Evolutionary conservation across 225 moss, liverwort and hornwort genomes (phyloP), one percentile per base, ranked within the genome.

Genomic region (Pseudisothecium myosuroides): DNA sequence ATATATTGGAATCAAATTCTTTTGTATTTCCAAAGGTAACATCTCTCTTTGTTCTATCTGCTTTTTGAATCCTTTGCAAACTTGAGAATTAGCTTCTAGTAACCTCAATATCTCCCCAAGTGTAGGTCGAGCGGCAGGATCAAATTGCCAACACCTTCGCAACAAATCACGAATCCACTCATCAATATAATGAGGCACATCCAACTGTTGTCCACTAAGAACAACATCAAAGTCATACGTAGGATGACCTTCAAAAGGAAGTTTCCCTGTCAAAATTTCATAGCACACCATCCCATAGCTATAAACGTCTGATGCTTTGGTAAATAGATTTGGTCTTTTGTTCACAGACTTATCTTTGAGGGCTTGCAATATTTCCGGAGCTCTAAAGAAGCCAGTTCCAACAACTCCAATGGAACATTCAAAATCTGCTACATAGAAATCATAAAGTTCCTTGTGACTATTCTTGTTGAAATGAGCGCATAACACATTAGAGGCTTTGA

Each of bases 391-490:
- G 11, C 28, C 10, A 10, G 28, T 73, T 45, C 72, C 72, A 43
- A 73, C 45, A 43, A 73, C 45, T 73, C 45, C 72, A 28, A 45
- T 73, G 0, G 72, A 73, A 10, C 45, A 73, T 10, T 73, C 72
- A 73, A 43, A 45, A 10, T 73, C 43, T 1, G 16, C 72, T 72
- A 72, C 16, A 43, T 10, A 2, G 3, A 71, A 41, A 7, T 0
- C 0, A 4, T 14, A 2, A 0, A 0, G 0, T 43, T 9, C 27
- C 0, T 27, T 27, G 1, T 27, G 5, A 43, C 3, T 27, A 5
- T 26, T 16, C 27, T 43, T 72, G 16, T 5, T 43, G 16, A 5
- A 27, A 43, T 3, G 8, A 43, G 43, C 0, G 0, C 9, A 43
- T 0, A 43, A 5, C 5, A 72, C 43, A 43, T 72, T 72, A 1